Evolutionary conservation across 495 filamentous ascomycete genomes (phyloP).

Genomic region (Neurospora sp.): DNA sequence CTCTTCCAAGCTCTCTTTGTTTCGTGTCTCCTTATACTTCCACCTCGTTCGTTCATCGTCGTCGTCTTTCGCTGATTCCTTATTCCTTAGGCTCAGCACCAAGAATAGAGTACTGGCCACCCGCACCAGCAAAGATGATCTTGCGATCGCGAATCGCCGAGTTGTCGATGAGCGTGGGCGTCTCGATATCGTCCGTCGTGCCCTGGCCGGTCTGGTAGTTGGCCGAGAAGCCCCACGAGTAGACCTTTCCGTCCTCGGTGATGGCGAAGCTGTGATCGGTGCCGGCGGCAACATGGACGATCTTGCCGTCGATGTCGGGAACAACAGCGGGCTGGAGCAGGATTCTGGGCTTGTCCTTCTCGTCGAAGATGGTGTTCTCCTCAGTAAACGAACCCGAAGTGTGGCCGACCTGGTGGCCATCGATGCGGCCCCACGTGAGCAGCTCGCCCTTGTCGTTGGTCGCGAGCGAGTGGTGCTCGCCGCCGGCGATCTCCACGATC

Average conservation of each 20-base stretch:
- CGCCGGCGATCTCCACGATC: conserved; percentile 50
- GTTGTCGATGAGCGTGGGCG: conserved; percentile 53
- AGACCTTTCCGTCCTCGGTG: conserved; percentile 48
- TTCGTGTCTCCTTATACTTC: background rate
- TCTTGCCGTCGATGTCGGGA: conserved; percentile 12
- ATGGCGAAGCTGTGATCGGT: conserved; percentile 53
- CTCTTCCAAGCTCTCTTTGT: background rate
- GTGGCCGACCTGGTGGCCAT: conserved; percentile 54
- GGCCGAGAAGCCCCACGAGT: conserved; percentile 59
- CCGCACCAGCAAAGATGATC: conserved; percentile 48
- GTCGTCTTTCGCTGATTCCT: background rate
- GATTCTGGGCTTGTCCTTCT: conserved; percentile 44
- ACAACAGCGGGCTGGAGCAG: conserved; percentile 40
- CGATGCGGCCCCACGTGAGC: conserved; percentile 60
- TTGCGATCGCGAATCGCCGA: conserved; percentile 48
- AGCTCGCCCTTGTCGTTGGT: conserved; percentile 51
- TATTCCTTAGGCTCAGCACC: conserved; percentile 20
- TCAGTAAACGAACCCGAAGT: conserved; percentile 33
- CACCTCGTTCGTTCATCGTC: background rate
- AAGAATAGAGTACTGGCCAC: conserved; percentile 58
- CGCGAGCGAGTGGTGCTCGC: conserved; percentile 57
- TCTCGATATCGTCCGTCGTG: conserved; percentile 45
- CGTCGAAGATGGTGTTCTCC: conserved; percentile 50
- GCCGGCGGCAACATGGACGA: conserved; percentile 36
- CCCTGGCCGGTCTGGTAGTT: conserved; percentile 61